Percentiles rank a stretch among this genome's conserved stretches.
Evolutionary conservation across 139 green algal genomes (phyloP).

Genomic region (Eudorina sp.): DNA sequence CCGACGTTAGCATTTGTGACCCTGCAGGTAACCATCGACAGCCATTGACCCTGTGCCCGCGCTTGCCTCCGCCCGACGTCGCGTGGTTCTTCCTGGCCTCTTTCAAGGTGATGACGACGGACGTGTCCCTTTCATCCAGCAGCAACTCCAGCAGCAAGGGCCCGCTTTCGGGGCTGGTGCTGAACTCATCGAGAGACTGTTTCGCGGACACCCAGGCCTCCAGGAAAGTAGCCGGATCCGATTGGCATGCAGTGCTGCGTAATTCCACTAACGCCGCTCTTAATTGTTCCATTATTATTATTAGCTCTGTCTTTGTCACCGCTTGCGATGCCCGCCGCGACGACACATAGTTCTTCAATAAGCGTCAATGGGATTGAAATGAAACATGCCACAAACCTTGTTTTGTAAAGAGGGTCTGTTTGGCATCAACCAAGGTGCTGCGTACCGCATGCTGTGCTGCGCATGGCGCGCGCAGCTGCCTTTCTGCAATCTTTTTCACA

Average conservation of each 20-base stretch:
- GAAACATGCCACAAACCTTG: too few species aligned
- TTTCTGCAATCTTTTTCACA: too few species aligned
- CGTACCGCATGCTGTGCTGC: too few species aligned
- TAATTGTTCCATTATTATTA: not conserved
- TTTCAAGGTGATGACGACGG: not conserved
- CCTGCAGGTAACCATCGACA: too few species aligned
- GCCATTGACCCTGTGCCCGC: too few species aligned
- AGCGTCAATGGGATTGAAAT: too few species aligned
- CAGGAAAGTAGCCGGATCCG: not conserved
- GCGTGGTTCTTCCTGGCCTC: slow-evolving; percentile 6
- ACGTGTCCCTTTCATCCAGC: not conserved
- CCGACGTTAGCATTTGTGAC: not conserved
- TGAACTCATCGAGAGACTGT: not conserved
- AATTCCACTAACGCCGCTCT: not conserved
- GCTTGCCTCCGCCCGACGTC: not conserved
- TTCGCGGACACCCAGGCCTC: not conserved
- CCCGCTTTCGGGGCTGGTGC: not conserved
- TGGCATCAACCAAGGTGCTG: too few species aligned
- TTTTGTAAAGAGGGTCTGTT: too few species aligned
- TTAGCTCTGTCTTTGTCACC: too few species aligned
- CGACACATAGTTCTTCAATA: too few species aligned
- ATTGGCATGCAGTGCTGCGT: not conserved
- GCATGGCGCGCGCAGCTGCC: too few species aligned
- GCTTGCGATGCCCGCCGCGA: too few species aligned
- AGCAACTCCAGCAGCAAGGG: slow-evolving; percentile 22